Percentiles rank a stretch among this genome's conserved stretches.
Conservation (phyloP, 108 stramenopile species). For the Craspedostauros australis region DNA sequence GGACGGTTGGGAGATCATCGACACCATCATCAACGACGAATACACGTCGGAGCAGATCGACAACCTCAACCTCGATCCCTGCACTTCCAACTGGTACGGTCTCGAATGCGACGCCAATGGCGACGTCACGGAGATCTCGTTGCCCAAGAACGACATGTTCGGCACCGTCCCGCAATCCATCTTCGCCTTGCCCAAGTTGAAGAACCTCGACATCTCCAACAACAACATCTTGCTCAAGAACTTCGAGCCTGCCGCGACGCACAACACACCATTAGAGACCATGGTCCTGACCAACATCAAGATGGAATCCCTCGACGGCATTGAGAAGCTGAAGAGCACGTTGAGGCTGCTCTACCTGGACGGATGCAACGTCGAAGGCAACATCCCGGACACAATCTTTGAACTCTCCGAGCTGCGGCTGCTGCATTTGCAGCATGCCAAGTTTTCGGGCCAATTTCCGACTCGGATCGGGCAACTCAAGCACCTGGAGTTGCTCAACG, state of each 20-base stretch:
- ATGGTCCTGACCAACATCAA: conserved; percentile 46
- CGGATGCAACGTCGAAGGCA: conserved; percentile 25
- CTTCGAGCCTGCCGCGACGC: conserved; percentile 31
- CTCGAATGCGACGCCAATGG: conserved; percentile 8
- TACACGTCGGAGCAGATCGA: neutral
- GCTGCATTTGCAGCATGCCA: conserved; percentile 30
- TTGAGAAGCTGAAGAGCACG: conserved; percentile 3
- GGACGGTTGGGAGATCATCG: conserved; percentile 19
- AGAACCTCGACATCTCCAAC: conserved; percentile 15
- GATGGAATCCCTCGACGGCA: conserved; percentile 13
- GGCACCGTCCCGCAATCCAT: conserved; percentile 27
- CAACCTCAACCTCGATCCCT: neutral
- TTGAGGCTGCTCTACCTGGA: conserved; percentile 17
- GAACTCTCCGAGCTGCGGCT: conserved; percentile 21
- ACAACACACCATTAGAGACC: conserved; percentile 25
- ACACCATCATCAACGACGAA: conserved; percentile 7
- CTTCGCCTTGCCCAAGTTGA: conserved; percentile 8
- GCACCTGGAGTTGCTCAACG: conserved; percentile 14
- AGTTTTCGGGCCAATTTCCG: conserved; percentile 17
- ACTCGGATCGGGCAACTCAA: conserved; percentile 13
- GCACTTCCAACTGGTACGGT: conserved; percentile 17
- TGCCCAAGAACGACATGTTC: conserved; percentile 37
- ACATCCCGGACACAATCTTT: conserved; percentile 27
- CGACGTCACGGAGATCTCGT: conserved; percentile 20
- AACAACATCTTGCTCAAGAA: conserved; percentile 49